Evolutionary conservation across 371 early-diverging fungal genomes (phyloP), one percentile per base, ranked within the genome.

Genomic region (Rhizopus sp.): DNA sequence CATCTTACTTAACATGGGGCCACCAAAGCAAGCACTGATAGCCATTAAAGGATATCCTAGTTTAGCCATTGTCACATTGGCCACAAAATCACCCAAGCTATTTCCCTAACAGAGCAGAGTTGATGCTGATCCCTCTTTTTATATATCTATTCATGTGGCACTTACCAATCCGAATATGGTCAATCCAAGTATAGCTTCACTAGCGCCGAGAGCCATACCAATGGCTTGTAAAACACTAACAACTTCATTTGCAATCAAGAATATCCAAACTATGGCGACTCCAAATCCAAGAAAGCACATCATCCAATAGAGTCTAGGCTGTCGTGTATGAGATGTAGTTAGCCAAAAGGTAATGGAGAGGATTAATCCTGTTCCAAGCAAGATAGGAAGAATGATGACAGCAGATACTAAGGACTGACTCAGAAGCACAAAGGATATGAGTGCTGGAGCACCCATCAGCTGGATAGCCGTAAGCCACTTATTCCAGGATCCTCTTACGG

Each of bases 31-130:
- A 0, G 93, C 93, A 17, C 89, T 85, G 53, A 93, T 78, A 0
- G 91, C 93, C 93, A 93, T 93, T 59, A 83, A 78, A 1, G 93
- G 92, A 57, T 82, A 90, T 1, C 93, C 93, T 84, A 90, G 82
- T 49, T 70, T 82, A 1, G 93, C 91, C 62, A 93, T 85, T 10
- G 93, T 87, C 17, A 93, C 77, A 57, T 93, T 92, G 8, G 93
- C 89, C 9, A 91, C 88, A 55, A 93, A 77, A 59, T 93, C 93
- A 15, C 93, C 93, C 38, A 93, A 64, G 56, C 89, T 89, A 62
- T 92, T 91, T n/a, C 93, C 93, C 83, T 86, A 65, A 62, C 50
- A 47, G n/a, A 47, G 29, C 15, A 16, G 7, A 17, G n/a, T 46
- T 7, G 44, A 23, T 17, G 13, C 6, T n/a, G 42, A 7, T 44